Evolutionary conservation across 108 stramenopile species (phyloP), one percentile per base, ranked within the genome.

Genomic region (Cyclotella cryptica): DNA sequence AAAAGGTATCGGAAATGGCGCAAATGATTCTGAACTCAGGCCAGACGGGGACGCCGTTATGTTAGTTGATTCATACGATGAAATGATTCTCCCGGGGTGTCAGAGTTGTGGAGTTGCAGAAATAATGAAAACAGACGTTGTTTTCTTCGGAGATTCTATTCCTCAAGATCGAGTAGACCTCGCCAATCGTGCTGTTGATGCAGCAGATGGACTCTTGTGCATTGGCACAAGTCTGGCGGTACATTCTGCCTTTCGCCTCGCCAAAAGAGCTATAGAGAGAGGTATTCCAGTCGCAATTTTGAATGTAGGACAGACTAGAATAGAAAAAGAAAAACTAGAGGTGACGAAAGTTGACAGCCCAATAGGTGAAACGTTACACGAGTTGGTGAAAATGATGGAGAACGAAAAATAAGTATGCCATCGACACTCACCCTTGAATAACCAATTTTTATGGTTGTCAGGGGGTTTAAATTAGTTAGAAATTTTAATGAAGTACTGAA

Each of bases 41-140:
- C 96, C 98, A 28, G 99, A 99, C 79, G 99, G 98, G 10, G 99
- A 99, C 86, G 98, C 95, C 7, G 78, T 89, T 18, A 24, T 97
- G 39, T 35, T 58, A 21, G 55, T 41, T 19, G 84, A 62, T 5
- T 80, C 92, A 60, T 97, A 92, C 57, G 77, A 84, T 40, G 71
- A 83, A 18, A 81, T 98, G 14, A 44, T 71, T 21, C 85, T 98
- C 28, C 96, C 97, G 13, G 71, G 75, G 4, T 98, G 98, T 71
- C 24, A 59, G 15, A 39, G 42, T 19, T 98, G 98, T 62, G 93
- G 86, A 10, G 78, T 12, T 14, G 24, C 40, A 18, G 62, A 60
- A 27, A 51, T 24, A 49, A 81, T 96, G 65, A 98, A 97, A 84
- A 97, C 98, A 0, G 93, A 90, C 29, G 96, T 98, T n/a, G 95